Evolutionary conservation across 2,329 filamentous ascomycete genomes (phyloP).

Genomic region (Microascus cirrosus): DNA sequence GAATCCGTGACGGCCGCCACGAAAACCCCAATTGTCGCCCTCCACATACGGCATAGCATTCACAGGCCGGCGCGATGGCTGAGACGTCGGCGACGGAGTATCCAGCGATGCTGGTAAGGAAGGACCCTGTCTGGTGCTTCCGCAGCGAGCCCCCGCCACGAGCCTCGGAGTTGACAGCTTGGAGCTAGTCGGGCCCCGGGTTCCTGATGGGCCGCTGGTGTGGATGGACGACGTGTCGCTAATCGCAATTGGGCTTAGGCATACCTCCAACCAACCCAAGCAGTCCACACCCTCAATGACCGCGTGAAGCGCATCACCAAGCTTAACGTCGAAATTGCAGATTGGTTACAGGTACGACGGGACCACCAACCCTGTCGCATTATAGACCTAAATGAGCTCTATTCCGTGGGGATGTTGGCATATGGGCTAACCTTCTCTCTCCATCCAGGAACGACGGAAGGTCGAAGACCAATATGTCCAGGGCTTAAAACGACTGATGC

Average conservation of each 20-base stretch:
- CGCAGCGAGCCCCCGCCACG: slow-evolving; percentile 5
- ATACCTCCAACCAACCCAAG: slow-evolving; percentile 69
- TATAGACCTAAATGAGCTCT: neutral
- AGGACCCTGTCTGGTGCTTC: neutral
- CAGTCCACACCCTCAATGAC: slow-evolving; percentile 71
- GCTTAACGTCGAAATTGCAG: slow-evolving; percentile 83
- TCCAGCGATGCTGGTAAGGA: slow-evolving; percentile 80
- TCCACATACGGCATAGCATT: slow-evolving; percentile 3
- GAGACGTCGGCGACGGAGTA: slow-evolving; percentile 81
- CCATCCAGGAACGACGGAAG: slow-evolving; percentile 73
- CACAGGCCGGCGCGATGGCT: slow-evolving; percentile 49
- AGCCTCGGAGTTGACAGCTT: neutral
- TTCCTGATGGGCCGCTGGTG: no score
- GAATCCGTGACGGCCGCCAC: neutral
- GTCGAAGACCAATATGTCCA: slow-evolving; percentile 85
- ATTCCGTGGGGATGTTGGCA: neutral
- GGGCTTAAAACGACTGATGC: slow-evolving; percentile 69
- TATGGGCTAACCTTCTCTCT: neutral
- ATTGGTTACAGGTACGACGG: slow-evolving; percentile 78
- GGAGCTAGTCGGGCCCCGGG: no score
- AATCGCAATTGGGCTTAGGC: slow-evolving; percentile 39
- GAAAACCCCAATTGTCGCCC: slow-evolving; percentile 8
- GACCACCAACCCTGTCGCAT: neutral
- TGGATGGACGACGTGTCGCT: slow-evolving; percentile 1
- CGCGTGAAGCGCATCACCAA: slow-evolving; percentile 78